Percentiles rank a stretch among this genome's conserved stretches.
phyloP scores from a whole-genome alignment of 1,139 yeast species.

The Saccharomycopsis hybrid region DNA sequence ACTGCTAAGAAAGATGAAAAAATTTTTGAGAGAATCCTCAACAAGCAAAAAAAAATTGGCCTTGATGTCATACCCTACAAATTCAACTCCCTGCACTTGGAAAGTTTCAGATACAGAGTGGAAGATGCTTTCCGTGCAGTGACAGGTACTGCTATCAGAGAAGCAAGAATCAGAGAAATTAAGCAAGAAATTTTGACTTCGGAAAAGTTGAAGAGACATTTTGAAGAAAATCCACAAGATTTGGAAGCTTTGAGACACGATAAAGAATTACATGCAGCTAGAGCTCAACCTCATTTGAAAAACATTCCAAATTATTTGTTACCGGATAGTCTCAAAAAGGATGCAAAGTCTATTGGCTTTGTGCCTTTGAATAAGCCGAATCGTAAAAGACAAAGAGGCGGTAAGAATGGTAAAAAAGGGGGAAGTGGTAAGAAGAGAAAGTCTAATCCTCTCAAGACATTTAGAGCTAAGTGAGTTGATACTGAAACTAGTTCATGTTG shows the following conservation, averaged over 20 bases:
- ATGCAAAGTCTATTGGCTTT: conserved; percentile 58
- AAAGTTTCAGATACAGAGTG: conserved; percentile 92
- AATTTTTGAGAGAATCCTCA: conserved; percentile 66
- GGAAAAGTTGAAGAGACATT: conserved; percentile 87
- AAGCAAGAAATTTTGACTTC: conserved; percentile 82
- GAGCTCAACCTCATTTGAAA: conserved; percentile 80
- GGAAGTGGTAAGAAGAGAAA: conserved; percentile 36
- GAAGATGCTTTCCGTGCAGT: conserved; percentile 97
- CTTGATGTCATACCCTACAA: conserved; percentile 76
- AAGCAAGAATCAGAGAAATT: conserved; percentile 87
- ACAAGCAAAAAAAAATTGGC: conserved; percentile 70
- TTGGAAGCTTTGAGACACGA: conserved; percentile 85
- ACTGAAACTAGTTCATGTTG: too few relatives aligned
- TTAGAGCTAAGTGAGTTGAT: conserved; percentile 30
- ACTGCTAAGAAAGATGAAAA: conserved; percentile 83
- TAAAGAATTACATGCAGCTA: conserved; percentile 74
- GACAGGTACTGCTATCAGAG: conserved; percentile 83
- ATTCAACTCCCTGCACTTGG: conserved; percentile 88
- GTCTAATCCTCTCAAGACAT: conserved; percentile 68
- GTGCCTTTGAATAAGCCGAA: conserved; percentile 58
- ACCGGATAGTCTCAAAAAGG: conserved; percentile 70
- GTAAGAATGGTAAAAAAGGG: conserved; percentile 31
- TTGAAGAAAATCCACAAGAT: conserved; percentile 98
- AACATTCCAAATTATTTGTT: conserved; percentile 88
- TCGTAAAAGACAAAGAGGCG: conserved; percentile 33